These are phyloP conservation scores for Forsythia viridissima DNA, from an alignment of 257 asterid genomes.

Conservation along the genomic window DNA sequence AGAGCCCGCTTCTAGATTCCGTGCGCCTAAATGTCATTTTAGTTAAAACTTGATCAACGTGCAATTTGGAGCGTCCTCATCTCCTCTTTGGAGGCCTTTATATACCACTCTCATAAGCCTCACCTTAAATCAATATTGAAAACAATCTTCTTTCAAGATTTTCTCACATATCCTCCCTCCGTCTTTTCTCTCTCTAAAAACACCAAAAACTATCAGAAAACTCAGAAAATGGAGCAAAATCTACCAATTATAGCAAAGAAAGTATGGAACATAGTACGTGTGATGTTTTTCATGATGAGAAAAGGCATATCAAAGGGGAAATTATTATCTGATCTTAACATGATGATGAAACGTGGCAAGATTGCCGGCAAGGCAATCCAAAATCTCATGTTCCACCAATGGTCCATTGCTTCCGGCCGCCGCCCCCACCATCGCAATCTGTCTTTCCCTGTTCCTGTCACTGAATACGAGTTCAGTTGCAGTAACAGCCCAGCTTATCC, in stretches of 20 bases:
- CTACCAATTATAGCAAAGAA: constrained; percentile 69
- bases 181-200: background rate
- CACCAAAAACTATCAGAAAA: constrained; percentile 25
- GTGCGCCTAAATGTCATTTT: constrained; percentile 41
- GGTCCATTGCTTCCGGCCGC: constrained; percentile 34
- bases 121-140: constrained; percentile 14
- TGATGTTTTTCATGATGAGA: constrained; percentile 60
- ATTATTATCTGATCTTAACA: constrained; percentile 54
- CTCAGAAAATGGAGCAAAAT: constrained; percentile 70
- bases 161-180: constrained; percentile 8
- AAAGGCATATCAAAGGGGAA: constrained; percentile 75
- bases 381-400: constrained; percentile 70
- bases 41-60: constrained; percentile 23
- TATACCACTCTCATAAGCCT: constrained; percentile 29
- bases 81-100: constrained; percentile 34
- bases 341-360: constrained; percentile 77
- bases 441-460: constrained; percentile 24
- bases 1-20: constrained; percentile 16
- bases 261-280: constrained; percentile 62
- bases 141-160: constrained; percentile 17
- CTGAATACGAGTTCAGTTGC: constrained; percentile 86
- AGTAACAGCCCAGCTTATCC: constrained; percentile 61
- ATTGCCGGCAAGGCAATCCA: constrained; percentile 76
- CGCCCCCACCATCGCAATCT: constrained; percentile 21
- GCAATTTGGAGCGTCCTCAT: constrained; percentile 28